These are phyloP conservation scores for Fraxinus pennsylvanica DNA, from an alignment of 257 asterid genomes.

Conservation along the genomic window DNA sequence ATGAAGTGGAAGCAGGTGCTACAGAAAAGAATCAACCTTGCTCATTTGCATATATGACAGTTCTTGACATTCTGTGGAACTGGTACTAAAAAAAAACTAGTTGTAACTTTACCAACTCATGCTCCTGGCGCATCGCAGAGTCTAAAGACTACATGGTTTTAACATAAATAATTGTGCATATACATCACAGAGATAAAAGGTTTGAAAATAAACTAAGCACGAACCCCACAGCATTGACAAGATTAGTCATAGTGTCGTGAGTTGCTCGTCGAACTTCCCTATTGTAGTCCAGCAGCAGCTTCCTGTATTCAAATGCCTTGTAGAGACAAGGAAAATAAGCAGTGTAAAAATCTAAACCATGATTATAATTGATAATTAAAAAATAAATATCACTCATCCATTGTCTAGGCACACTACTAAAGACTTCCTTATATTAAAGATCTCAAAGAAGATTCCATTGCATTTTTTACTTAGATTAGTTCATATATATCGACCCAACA, in stretches of 20 bases:
- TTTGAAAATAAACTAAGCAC: conserved; percentile 33
- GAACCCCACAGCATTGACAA: conserved; percentile 75
- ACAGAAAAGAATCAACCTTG: conserved; percentile 2
- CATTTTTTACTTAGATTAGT: background rate
- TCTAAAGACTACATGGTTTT: conserved; percentile 8
- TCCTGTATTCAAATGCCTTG: conserved; percentile 93
- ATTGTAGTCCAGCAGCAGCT: conserved; percentile 85
- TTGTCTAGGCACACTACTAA: conserved; percentile 1
- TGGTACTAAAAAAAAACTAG: conserved; percentile 8
- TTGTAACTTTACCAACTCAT: conserved; percentile 16
- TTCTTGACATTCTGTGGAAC: conserved; percentile 10
- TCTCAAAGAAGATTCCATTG: conserved; percentile 6
- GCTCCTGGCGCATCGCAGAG: conserved; percentile 9
- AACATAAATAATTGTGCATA: conserved; percentile 1
- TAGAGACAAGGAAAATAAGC: conserved; percentile 25
- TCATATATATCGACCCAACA: conserved; percentile 18
- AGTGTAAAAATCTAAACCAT: conserved; percentile 12
- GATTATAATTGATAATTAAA: conserved; percentile 8
- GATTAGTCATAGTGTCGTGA: conserved; percentile 83
- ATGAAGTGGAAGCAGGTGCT: conserved; percentile 6
- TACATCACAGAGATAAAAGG: conserved; percentile 17
- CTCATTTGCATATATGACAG: conserved; percentile 22
- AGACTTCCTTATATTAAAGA: conserved; percentile 21
- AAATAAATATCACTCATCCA: conserved; percentile 19
- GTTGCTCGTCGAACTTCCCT: conserved; percentile 97